These are phyloP conservation scores for Euryodendron excelsum DNA, from an alignment of 148 eudicot species.

Conservation along the genomic window DNA sequence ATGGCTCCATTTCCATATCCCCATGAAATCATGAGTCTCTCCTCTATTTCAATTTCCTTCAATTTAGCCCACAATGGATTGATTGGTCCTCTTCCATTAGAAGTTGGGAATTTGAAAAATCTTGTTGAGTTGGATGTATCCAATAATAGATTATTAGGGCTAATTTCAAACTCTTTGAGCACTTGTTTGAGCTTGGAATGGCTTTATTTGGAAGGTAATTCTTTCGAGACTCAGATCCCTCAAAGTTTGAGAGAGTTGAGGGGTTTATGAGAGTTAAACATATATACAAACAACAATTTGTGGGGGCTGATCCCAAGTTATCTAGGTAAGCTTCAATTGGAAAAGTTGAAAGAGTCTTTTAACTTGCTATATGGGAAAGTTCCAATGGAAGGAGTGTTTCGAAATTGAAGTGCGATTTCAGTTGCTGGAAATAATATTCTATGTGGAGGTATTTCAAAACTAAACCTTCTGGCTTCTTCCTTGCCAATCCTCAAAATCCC, in stretches of 20 bases:
- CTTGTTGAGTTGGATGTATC: conserved; percentile 1
- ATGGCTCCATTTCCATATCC: conserved; percentile 19
- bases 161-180: neutral
- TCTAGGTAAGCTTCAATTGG: neutral
- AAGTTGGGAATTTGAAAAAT: conserved; percentile 7
- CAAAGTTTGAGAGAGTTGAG: too few relatives aligned
- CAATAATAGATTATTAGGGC: neutral
- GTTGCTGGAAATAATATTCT: neutral
- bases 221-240: too few relatives aligned
- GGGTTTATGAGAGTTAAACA: too few relatives aligned
- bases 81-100: neutral
- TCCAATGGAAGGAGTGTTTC: conserved; percentile 7
- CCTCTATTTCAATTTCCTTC: neutral
- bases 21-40: neutral
- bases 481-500: neutral
- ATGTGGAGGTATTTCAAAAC: conserved; percentile 7
- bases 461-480: neutral
- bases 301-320: neutral
- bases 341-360: neutral
- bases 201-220: neutral
- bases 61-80: conserved; percentile 4
- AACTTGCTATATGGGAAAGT: neutral
- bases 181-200: conserved; percentile 1
- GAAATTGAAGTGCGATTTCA: conserved; percentile 1
- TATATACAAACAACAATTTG: neutral